Percentiles rank a stretch among this genome's conserved stretches.
phyloP scores from a whole-genome alignment of 2,329 filamentous ascomycete genomes.

The Macrophomina phaseolina region DNA sequence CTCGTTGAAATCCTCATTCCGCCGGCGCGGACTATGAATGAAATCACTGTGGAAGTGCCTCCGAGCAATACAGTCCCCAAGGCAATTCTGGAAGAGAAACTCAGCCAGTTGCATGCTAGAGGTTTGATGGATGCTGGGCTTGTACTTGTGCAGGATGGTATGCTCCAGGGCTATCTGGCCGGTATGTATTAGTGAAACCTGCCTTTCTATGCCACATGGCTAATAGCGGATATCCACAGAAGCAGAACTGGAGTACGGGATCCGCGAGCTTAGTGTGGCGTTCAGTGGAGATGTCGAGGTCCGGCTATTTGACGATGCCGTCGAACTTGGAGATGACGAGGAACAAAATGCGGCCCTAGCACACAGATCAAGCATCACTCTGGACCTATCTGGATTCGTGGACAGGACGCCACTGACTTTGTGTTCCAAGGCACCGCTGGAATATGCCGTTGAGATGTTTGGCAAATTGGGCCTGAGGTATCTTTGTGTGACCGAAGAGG shows the following conservation, averaged over 20 bases:
- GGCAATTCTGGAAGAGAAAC: constrained; percentile 51
- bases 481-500: constrained; percentile 60
- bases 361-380: constrained; percentile 32
- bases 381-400: constrained; percentile 57
- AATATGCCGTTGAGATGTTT: constrained; percentile 67
- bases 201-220: constrained; percentile 26
- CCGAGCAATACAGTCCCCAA: constrained; percentile 50
- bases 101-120: constrained; percentile 53
- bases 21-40: constrained; percentile 60
- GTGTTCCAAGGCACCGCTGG: constrained; percentile 59
- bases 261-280: constrained; percentile 45
- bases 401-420: constrained; percentile 61
- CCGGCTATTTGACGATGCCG: constrained; percentile 45
- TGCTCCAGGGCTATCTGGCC: constrained; percentile 62
- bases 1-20: constrained; percentile 53
- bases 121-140: constrained; percentile 64
- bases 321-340: constrained; percentile 34
- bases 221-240: constrained; percentile 39
- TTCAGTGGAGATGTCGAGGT: constrained; percentile 43
- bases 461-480: constrained; percentile 62
- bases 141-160: constrained; percentile 57
- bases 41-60: constrained; percentile 60
- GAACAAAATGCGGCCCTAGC: constrained; percentile 26
- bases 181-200: not conserved
- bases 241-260: constrained; percentile 59